Evolutionary conservation across 176 grass and related monocot species (phyloP).

Genomic region (Microstegium vimineum): DNA sequence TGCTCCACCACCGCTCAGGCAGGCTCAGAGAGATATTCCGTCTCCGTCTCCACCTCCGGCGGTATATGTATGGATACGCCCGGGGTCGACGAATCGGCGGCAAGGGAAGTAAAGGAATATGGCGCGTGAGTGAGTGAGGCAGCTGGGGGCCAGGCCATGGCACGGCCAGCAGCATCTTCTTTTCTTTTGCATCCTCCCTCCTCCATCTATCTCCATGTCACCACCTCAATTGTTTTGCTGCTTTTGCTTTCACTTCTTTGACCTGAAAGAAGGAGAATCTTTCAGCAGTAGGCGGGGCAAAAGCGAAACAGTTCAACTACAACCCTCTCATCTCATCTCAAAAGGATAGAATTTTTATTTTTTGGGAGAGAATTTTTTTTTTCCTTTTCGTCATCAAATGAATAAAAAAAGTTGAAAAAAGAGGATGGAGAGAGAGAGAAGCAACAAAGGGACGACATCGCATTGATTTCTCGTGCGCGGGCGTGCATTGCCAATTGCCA

Average conservation of each 20-base stretch:
- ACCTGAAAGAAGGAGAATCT: slow-evolving; percentile 88
- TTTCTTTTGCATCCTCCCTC: background rate
- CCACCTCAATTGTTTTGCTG: slow-evolving; percentile 38
- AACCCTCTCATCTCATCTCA: slow-evolving; percentile 19
- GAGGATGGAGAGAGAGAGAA: background rate
- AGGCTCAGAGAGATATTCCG: slow-evolving; percentile 40
- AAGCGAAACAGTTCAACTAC: slow-evolving; percentile 67
- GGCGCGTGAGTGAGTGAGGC: slow-evolving; percentile 46
- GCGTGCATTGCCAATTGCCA: background rate
- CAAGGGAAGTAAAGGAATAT: slow-evolving; percentile 50
- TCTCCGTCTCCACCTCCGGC: background rate
- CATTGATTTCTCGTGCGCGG: background rate
- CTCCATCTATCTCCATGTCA: background rate
- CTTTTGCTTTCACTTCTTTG: slow-evolving; percentile 91
- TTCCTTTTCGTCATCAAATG: no score
- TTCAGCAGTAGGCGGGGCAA: slow-evolving; percentile 62
- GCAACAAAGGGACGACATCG: background rate
- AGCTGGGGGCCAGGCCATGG: slow-evolving; percentile 30
- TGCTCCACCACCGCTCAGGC: slow-evolving; percentile 19
- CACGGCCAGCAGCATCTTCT: slow-evolving; percentile 17
- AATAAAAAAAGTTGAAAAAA: background rate
- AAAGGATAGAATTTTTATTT: slow-evolving; percentile 70
- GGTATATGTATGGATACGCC: background rate
- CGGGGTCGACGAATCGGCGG: slow-evolving; percentile 8
- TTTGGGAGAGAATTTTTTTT: background rate